A percentile compares a stretch with the other conserved stretches of the same genome.
Conservation (phyloP, 129 eudicot genomes). For the Kitagawia praeruptora region DNA sequence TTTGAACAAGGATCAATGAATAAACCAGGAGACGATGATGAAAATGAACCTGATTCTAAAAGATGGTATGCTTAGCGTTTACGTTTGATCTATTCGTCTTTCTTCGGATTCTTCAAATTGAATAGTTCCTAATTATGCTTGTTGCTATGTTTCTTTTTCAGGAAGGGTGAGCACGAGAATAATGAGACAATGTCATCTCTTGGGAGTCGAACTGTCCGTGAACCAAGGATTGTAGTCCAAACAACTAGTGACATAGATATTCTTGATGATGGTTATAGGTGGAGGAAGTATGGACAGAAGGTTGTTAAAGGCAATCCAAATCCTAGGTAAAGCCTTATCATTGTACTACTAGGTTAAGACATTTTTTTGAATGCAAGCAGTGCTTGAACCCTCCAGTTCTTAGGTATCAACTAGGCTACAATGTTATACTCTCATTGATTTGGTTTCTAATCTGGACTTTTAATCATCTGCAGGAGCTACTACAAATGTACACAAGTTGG, state of each 20-base stretch:
- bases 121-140: conserved; percentile 5
- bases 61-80: conserved; percentile 50
- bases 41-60: conserved; percentile 75
- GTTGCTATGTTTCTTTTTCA: conserved; percentile 19
- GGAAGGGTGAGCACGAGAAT: conserved; percentile 80
- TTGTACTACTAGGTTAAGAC: background rate
- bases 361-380: background rate
- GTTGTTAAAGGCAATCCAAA: conserved; percentile 96
- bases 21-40: conserved; percentile 62
- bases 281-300: conserved; percentile 98
- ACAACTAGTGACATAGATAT: conserved; percentile 94
- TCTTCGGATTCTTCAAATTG: background rate
- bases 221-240: conserved; percentile 88
- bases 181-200: conserved; percentile 68
- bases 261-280: conserved; percentile 94
- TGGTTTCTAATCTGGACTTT: background rate
- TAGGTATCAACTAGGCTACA: background rate
- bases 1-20: conserved; percentile 75
- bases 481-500: conserved; percentile 78
- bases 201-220: conserved; percentile 71
- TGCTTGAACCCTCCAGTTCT: background rate
- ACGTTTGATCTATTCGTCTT: background rate
- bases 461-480: conserved; percentile 56
- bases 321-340: conserved; percentile 71
- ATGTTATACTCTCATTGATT: background rate